phyloP scores from a whole-genome alignment of 768 basidiomycete species.

The Cystofilobasidium macerans region DNA sequence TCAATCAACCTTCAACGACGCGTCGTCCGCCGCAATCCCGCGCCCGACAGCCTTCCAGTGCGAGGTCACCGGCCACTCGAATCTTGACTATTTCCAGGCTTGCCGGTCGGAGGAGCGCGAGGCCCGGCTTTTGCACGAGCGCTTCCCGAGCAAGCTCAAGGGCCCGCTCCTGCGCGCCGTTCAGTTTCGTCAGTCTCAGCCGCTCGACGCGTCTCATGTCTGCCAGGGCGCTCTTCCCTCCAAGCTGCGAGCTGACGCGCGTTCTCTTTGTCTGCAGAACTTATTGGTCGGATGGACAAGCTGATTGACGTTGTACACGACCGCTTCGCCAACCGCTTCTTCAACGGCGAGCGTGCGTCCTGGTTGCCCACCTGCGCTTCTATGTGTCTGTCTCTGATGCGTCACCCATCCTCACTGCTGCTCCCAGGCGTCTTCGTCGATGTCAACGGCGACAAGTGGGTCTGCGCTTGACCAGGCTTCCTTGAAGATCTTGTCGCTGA shows the following conservation, averaged over 20 bases:
- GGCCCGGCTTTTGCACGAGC: slow-evolving; percentile 72
- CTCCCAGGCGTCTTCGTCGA: slow-evolving; percentile 73
- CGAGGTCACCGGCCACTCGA: slow-evolving; percentile 89
- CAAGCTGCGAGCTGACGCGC: neutral
- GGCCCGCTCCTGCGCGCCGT: slow-evolving; percentile 79
- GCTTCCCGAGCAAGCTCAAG: slow-evolving; percentile 88
- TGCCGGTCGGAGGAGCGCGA: slow-evolving; percentile 83
- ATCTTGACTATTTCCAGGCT: slow-evolving; percentile 87
- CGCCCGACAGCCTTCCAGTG: slow-evolving; percentile 69
- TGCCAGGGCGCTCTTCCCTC: neutral
- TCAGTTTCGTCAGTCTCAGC: slow-evolving; percentile 76
- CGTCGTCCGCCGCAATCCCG: too few species aligned
- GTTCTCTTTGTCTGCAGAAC: neutral
- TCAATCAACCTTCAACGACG: too few species aligned
- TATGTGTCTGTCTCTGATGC: too few species aligned
- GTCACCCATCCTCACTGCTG: too few species aligned
- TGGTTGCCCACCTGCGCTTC: neutral
- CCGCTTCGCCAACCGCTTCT: slow-evolving; percentile 92
- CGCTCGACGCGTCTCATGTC: too few species aligned
- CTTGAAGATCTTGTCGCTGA: neutral
- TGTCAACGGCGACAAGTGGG: slow-evolving; percentile 69
- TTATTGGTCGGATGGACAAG: slow-evolving; percentile 47
- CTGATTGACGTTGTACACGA: slow-evolving; percentile 90
- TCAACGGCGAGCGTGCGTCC: slow-evolving; percentile 71
- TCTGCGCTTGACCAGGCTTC: slow-evolving; percentile 31